phyloP scores from a whole-genome alignment of 371 early-diverging fungal genomes.

The Lichtheimia ramosa region DNA sequence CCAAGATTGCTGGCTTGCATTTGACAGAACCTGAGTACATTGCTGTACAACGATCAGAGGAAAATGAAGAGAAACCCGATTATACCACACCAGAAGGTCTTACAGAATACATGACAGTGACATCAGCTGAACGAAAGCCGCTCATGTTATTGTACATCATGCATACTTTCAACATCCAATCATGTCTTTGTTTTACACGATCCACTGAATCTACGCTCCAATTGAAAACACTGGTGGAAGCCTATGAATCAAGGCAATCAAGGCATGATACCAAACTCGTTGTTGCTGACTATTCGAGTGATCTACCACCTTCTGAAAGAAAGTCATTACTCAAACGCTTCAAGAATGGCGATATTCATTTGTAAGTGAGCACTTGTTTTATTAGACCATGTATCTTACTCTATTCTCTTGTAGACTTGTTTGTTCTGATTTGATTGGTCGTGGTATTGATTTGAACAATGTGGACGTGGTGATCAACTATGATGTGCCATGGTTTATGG shows the following conservation, averaged over 20 bases:
- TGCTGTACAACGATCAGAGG: constrained; percentile 51
- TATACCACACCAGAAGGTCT: constrained; percentile 66
- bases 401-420: constrained; percentile 55
- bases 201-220: constrained; percentile 86
- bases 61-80: constrained; percentile 37
- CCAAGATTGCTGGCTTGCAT: constrained; percentile 83
- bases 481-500: constrained; percentile 85
- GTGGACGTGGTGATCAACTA: constrained; percentile 92
- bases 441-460: constrained; percentile 93
- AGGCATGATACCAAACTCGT: constrained; percentile 31
- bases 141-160: constrained; percentile 78
- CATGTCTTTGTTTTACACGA: constrained; percentile 85
- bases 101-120: constrained; percentile 71
- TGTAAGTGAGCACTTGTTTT: constrained; percentile 35
- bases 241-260: constrained; percentile 39
- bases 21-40: constrained; percentile 79
- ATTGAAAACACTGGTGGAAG: constrained; percentile 66
- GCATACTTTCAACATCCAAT: constrained; percentile 58
- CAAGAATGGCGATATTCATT: constrained; percentile 64
- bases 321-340: constrained; percentile 69
- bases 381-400: not conserved
- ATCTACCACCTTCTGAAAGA: constrained; percentile 69
- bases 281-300: constrained; percentile 85
- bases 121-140: constrained; percentile 69
- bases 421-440: constrained; percentile 92